Evolutionary conservation across 192 early-diverging fungal species (phyloP).

Genomic region (Dissophora ornata): DNA sequence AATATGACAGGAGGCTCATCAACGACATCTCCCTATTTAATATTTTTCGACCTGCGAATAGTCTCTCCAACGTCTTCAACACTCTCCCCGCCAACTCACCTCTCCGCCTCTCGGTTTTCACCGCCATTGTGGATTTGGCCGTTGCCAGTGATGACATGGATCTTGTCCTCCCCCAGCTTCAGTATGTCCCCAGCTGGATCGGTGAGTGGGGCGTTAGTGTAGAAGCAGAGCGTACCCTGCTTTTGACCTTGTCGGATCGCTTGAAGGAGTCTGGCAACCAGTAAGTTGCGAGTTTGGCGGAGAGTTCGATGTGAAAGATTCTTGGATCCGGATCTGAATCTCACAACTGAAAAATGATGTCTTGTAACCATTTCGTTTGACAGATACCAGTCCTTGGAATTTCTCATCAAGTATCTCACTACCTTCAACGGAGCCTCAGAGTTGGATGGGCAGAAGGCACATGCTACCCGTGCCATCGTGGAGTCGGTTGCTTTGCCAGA

Average conservation of each 20-base stretch:
- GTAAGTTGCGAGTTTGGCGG: conserved; percentile 51
- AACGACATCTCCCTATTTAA: neutral
- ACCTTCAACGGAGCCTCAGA: conserved; percentile 63
- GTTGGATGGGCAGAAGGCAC: conserved; percentile 58
- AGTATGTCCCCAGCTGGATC: conserved; percentile 72
- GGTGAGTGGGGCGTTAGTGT: conserved; percentile 74
- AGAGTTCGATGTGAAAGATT: too few species aligned
- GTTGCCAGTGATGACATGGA: conserved; percentile 75
- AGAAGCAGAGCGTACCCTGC: conserved; percentile 70
- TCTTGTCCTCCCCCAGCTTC: conserved; percentile 70
- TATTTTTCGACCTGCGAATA: conserved; percentile 35
- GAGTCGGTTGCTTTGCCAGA: conserved; percentile 71
- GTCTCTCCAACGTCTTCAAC: conserved; percentile 89
- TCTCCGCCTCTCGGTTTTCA: conserved; percentile 76
- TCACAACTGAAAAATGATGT: too few species aligned
- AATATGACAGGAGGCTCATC: neutral
- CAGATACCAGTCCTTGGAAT: conserved; percentile 62
- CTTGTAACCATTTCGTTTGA: too few species aligned
- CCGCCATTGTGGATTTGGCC: conserved; percentile 80
- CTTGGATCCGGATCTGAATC: too few species aligned
- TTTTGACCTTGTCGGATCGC: conserved; percentile 70
- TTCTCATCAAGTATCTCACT: conserved; percentile 74
- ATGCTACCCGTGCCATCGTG: conserved; percentile 73
- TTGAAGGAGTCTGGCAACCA: conserved; percentile 68
- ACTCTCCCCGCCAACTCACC: conserved; percentile 65